phyloP scores from a whole-genome alignment of 176 grass and related monocot genomes.

The Eragrostis nindensis region DNA sequence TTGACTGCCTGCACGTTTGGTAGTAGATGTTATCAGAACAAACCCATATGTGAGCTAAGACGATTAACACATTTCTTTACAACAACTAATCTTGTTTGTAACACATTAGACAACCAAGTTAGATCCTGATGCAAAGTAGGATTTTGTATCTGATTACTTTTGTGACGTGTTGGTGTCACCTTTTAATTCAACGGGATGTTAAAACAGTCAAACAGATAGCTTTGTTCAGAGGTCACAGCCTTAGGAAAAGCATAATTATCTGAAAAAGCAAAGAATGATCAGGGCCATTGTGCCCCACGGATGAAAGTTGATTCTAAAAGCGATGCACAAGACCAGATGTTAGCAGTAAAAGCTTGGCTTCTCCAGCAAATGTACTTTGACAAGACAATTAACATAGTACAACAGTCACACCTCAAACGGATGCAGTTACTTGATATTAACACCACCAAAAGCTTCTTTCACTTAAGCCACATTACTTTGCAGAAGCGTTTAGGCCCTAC shows the following conservation, averaged over 20 bases:
- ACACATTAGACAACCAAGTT: slow-evolving; percentile 26
- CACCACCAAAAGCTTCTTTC: slow-evolving; percentile 45
- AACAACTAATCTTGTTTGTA: background rate
- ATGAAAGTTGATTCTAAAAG: slow-evolving; percentile 40
- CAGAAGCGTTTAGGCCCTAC: slow-evolving; percentile 22
- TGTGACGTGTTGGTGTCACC: slow-evolving; percentile 18
- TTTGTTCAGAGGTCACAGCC: slow-evolving; percentile 76
- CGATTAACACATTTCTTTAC: background rate
- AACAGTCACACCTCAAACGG: background rate
- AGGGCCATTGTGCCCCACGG: slow-evolving; percentile 18
- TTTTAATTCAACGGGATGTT: slow-evolving; percentile 38
- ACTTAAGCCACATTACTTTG: slow-evolving; percentile 42
- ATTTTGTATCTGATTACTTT: slow-evolving; percentile 43
- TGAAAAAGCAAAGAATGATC: slow-evolving; percentile 75
- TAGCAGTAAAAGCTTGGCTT: slow-evolving; percentile 37
- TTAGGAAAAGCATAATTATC: slow-evolving; percentile 67
- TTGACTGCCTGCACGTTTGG: slow-evolving; percentile 69
- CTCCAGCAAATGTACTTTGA: slow-evolving; percentile 40
- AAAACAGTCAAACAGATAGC: slow-evolving; percentile 66
- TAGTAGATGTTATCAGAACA: background rate
- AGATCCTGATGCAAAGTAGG: slow-evolving; percentile 25
- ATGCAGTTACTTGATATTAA: slow-evolving; percentile 10
- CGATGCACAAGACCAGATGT: background rate
- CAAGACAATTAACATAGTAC: slow-evolving; percentile 42
- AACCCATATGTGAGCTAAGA: background rate